phyloP scores from a whole-genome alignment of 495 filamentous ascomycete species.

The Penicillium taxi region DNA sequence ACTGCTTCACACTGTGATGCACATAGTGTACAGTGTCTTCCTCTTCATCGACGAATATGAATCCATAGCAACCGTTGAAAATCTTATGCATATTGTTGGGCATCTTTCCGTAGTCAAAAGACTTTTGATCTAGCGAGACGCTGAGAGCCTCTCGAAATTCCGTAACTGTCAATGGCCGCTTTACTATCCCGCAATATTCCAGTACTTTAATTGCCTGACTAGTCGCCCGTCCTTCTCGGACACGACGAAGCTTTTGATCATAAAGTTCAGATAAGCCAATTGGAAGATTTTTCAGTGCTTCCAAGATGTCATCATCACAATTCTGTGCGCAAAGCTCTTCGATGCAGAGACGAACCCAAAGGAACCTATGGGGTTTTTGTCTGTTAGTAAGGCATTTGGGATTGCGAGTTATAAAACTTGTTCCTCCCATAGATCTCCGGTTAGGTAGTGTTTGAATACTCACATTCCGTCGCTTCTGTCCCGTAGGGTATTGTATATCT shows the following conservation, averaged over 20 bases:
- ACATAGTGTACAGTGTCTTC: slow-evolving; percentile 23
- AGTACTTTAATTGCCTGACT: slow-evolving; percentile 16
- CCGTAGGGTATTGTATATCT: slow-evolving; percentile 10
- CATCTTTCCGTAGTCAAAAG: slow-evolving; percentile 7
- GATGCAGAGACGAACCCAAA: slow-evolving; percentile 28
- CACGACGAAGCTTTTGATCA: slow-evolving; percentile 16
- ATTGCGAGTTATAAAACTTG: background rate
- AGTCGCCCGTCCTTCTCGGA: slow-evolving; percentile 3
- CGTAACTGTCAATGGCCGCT: slow-evolving; percentile 15
- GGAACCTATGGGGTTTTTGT: too few species aligned
- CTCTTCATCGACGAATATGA: slow-evolving; percentile 29
- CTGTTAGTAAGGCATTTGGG: background rate
- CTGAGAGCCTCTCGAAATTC: slow-evolving; percentile 25
- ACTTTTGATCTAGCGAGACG: slow-evolving; percentile 13
- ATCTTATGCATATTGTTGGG: slow-evolving; percentile 21
- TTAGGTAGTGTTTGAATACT: too few species aligned
- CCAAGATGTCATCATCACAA: slow-evolving; percentile 27
- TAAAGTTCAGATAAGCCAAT: slow-evolving; percentile 23
- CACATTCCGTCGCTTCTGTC: slow-evolving; percentile 14
- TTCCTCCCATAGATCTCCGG: too few species aligned
- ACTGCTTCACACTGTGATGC: slow-evolving; percentile 27
- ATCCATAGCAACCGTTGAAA: slow-evolving; percentile 20
- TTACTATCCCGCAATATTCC: slow-evolving; percentile 13
- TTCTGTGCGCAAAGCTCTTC: slow-evolving; percentile 25
- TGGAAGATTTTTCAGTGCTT: slow-evolving; percentile 23